A percentile compares a stretch with the other conserved stretches of the same genome.
Conservation (phyloP, 1,284 basidiomycete genomes). For the Abortiporus biennis region DNA sequence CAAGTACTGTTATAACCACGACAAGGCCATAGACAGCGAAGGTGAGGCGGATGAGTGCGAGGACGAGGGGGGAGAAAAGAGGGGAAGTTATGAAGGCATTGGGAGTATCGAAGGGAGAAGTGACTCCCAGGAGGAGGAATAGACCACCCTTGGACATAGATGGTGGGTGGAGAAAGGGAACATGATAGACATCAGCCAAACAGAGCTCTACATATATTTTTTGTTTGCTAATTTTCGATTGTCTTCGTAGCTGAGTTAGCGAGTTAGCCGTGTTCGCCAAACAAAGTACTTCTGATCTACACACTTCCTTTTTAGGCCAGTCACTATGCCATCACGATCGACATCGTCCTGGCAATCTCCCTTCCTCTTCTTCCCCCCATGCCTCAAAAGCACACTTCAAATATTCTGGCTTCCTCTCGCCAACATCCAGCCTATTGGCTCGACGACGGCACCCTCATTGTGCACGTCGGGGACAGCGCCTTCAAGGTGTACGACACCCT, state of each 20-base stretch:
- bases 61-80: conserved; percentile 36
- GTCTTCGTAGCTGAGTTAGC: too few species aligned
- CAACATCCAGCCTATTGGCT: conserved; percentile 52
- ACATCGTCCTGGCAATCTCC: background rate
- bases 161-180: conserved; percentile 1
- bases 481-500: conserved; percentile 53
- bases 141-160: conserved; percentile 8
- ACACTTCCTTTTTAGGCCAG: too few species aligned
- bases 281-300: background rate
- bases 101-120: conserved; percentile 42
- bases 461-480: conserved; percentile 33
- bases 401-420: background rate
- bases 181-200: too few species aligned
- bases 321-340: too few species aligned
- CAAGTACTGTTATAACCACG: conserved; percentile 38
- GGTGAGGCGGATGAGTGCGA: conserved; percentile 41
- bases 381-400: background rate
- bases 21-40: conserved; percentile 50
- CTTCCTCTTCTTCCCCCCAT: background rate
- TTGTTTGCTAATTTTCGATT: too few species aligned
- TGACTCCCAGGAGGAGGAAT: conserved; percentile 17
- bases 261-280: background rate
- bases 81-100: conserved; percentile 56
- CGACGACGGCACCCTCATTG: conserved; percentile 51
- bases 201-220: too few species aligned